Percentiles rank a stretch among this genome's conserved stretches.
Evolutionary conservation across 768 basidiomycete genomes (phyloP).

Genomic region (Omphalotus guepiniiformis): DNA sequence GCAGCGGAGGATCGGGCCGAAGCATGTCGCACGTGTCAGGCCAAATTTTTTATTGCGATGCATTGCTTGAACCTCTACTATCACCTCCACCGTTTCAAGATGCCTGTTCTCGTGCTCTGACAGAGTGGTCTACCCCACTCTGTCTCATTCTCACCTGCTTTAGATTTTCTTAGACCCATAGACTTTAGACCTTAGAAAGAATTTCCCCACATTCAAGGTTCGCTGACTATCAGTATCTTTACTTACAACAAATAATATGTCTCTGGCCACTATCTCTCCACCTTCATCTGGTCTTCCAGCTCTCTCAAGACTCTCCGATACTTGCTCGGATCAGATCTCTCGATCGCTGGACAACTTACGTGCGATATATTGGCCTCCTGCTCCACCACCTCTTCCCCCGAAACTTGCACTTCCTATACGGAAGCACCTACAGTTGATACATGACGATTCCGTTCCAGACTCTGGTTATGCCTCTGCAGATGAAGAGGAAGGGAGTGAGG

Average conservation of each 20-base stretch:
- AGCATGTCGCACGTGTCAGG: too few species aligned
- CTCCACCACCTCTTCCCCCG: constrained; percentile 22
- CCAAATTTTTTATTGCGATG: not conserved
- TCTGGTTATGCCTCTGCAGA: constrained; percentile 79
- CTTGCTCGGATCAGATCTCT: constrained; percentile 33
- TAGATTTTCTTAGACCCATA: not conserved
- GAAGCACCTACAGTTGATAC: constrained; percentile 20
- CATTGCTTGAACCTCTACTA: not conserved
- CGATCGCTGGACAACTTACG: constrained; percentile 40
- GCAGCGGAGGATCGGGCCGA: too few species aligned
- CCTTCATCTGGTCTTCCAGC: constrained; percentile 57
- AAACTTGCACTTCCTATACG: constrained; percentile 25
- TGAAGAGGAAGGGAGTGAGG: constrained; percentile 45
- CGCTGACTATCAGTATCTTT: too few species aligned
- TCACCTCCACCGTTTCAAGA: constrained; percentile 21
- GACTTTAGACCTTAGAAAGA: not conserved
- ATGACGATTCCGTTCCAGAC: constrained; percentile 51
- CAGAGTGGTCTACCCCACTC: constrained; percentile 40
- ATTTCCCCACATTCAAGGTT: constrained; percentile 16
- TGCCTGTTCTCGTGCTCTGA: constrained; percentile 52
- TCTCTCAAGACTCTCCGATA: constrained; percentile 37
- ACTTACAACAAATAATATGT: too few species aligned
- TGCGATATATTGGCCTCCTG: constrained; percentile 47
- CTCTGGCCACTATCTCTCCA: constrained; percentile 27
- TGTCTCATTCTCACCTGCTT: constrained; percentile 18